Evolutionary conservation across 176 grass and related monocot genomes (phyloP).

Genomic region (Tillandsia fasciculata): DNA sequence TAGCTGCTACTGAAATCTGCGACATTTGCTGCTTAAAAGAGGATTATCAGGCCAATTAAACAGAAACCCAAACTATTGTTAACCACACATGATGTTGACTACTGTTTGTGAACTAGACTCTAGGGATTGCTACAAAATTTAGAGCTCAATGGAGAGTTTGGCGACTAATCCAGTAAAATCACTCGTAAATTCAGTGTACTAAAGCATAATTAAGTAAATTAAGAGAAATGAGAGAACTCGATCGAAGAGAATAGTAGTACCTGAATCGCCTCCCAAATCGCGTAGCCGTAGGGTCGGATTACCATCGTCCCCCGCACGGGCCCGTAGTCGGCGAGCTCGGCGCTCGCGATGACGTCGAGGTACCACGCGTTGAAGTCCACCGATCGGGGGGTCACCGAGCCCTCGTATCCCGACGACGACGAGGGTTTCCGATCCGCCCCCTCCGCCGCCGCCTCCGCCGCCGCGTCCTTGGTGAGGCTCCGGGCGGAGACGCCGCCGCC

Average conservation of each 20-base stretch:
- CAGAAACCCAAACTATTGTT: too few relatives aligned
- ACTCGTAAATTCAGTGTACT: too few relatives aligned
- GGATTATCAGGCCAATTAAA: too few relatives aligned
- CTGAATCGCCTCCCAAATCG: constrained; percentile 97
- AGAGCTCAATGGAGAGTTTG: too few relatives aligned
- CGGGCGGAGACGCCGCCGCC: constrained; percentile 3
- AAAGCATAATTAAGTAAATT: background rate
- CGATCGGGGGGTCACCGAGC: constrained; percentile 74
- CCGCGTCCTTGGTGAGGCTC: constrained; percentile 30
- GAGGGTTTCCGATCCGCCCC: constrained; percentile 21
- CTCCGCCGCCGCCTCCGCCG: constrained; percentile 26
- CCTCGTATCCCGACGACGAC: constrained; percentile 37
- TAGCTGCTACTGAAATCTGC: too few relatives aligned
- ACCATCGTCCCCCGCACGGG: constrained; percentile 95
- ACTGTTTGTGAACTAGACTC: too few relatives aligned
- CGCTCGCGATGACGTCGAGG: constrained; percentile 73
- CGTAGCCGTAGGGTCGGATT: constrained; percentile 93
- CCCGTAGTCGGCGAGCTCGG: constrained; percentile 94
- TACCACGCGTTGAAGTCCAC: constrained; percentile 95
- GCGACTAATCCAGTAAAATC: too few relatives aligned
- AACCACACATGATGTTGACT: too few relatives aligned
- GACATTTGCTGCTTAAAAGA: too few relatives aligned
- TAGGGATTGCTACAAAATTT: too few relatives aligned
- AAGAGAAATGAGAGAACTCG: background rate
- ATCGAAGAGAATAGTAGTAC: constrained; percentile 7